Conservation (phyloP, 2,329 filamentous ascomycete genomes). For the Ceratocystis colombiana region DNA sequence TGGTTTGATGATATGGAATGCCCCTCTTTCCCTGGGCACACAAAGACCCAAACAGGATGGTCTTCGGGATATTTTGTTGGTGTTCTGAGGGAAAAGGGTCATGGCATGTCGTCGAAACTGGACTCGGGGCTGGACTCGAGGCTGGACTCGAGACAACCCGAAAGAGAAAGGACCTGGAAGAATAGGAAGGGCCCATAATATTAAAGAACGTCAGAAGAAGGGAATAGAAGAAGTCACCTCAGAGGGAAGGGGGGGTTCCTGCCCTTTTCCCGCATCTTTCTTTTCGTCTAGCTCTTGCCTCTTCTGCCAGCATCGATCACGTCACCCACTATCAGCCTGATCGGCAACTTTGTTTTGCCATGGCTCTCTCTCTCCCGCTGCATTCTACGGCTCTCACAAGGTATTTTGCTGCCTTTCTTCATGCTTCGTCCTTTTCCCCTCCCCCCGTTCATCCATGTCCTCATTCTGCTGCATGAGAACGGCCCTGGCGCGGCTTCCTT, state of each 20-base stretch:
- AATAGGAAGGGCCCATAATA: constrained; percentile 1
- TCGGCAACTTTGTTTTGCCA: too few relatives aligned
- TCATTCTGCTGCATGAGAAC: constrained; percentile 6
- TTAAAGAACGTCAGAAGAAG: constrained; percentile 4
- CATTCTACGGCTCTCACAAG: background rate
- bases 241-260: background rate
- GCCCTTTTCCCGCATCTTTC: background rate
- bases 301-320: too few relatives aligned
- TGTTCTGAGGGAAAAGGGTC: background rate
- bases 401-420: background rate
- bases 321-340: too few relatives aligned
- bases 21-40: constrained; percentile 3
- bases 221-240: background rate
- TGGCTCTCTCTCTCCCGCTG: background rate
- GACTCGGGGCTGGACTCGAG: background rate
- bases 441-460: background rate
- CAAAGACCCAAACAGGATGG: background rate
- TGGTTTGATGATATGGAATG: background rate
- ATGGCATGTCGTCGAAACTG: background rate
- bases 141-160: background rate
- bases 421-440: background rate
- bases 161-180: constrained; percentile 3
- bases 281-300: background rate
- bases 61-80: constrained; percentile 5
- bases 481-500: constrained; percentile 2